phyloP scores from a whole-genome alignment of 2,329 filamentous ascomycete genomes.

The Chrysosphaeria jannelii region DNA sequence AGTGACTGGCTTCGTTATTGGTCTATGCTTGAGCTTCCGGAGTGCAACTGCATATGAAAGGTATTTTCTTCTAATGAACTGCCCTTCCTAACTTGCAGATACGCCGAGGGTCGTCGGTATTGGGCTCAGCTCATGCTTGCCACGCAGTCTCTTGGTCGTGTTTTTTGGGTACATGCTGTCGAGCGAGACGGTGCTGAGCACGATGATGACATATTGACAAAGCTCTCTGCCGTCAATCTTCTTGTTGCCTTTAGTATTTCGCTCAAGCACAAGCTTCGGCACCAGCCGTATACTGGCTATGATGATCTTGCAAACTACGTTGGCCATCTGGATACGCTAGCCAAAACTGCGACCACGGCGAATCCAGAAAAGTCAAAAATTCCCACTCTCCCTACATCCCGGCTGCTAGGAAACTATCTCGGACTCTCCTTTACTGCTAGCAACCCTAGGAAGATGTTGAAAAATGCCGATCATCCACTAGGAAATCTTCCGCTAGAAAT shows the following conservation, averaged over 20 bases:
- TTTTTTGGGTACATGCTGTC: slow-evolving; percentile 52
- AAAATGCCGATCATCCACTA: slow-evolving; percentile 31
- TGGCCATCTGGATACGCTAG: slow-evolving; percentile 35
- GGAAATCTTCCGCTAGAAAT: slow-evolving; percentile 47
- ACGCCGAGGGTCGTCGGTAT: slow-evolving; percentile 22
- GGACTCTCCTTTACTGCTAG: slow-evolving; percentile 36
- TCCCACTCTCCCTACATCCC: slow-evolving; percentile 12
- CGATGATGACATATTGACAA: slow-evolving; percentile 34
- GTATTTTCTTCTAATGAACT: slow-evolving; percentile 6
- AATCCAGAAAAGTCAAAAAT: slow-evolving; percentile 10
- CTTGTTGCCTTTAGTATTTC: slow-evolving; percentile 36
- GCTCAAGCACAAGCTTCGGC: slow-evolving; percentile 43
- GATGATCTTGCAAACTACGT: slow-evolving; percentile 32
- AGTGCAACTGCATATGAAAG: slow-evolving; percentile 55
- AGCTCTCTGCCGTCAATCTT: slow-evolving; percentile 33
- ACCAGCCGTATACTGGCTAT: slow-evolving; percentile 41
- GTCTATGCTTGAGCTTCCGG: slow-evolving; percentile 47
- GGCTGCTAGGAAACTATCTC: slow-evolving; percentile 29
- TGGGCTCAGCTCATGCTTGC: slow-evolving; percentile 29
- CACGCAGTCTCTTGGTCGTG: slow-evolving; percentile 35
- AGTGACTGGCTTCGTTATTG: slow-evolving; percentile 62
- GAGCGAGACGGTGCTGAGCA: slow-evolving; percentile 26
- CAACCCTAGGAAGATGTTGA: slow-evolving; percentile 39
- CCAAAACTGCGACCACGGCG: slow-evolving; percentile 13
- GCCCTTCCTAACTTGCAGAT: slow-evolving; percentile 6